A percentile compares a stretch with the other conserved stretches of the same genome.
Evolutionary conservation across 139 green algal genomes (phyloP).

Genomic region (Chlamydomonas eustigma): DNA sequence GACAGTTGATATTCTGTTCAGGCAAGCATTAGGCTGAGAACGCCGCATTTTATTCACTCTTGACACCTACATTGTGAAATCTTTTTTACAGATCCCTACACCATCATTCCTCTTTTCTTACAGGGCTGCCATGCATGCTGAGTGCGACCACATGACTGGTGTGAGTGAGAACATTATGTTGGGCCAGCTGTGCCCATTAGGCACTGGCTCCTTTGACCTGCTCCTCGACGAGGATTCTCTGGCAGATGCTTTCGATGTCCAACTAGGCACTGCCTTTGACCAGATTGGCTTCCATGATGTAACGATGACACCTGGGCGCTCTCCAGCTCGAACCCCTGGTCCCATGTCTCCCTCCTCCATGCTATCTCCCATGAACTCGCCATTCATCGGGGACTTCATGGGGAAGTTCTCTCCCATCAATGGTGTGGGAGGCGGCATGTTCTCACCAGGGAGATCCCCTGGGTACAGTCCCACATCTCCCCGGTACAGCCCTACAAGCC

Average conservation of each 20-base stretch:
- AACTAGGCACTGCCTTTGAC: constrained; percentile 2
- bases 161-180: constrained; percentile 98
- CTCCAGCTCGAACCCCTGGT: constrained; percentile 32
- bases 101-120: no score
- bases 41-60: no score
- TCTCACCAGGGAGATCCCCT: constrained; percentile 2
- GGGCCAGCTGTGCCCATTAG: constrained; percentile 82
- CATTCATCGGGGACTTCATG: constrained; percentile 34
- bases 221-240: constrained; percentile 88
- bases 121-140: constrained; percentile 2
- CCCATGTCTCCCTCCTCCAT: constrained; percentile 53
- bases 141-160: constrained; percentile 50
- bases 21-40: no score
- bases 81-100: no score
- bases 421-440: constrained; percentile 6
- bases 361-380: constrained; percentile 45
- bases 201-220: constrained; percentile 90
- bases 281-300: constrained; percentile 8
- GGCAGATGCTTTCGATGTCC: constrained; percentile 53
- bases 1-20: constrained; percentile 96
- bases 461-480: constrained; percentile 54
- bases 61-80: no score
- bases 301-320: constrained; percentile 49
- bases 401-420: constrained; percentile 30
- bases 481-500: constrained; percentile 38